Evolutionary conservation across 106 monocot species (phyloP), one percentile per base, ranked within the genome.

Genomic region (Hemerocallis citrina): DNA sequence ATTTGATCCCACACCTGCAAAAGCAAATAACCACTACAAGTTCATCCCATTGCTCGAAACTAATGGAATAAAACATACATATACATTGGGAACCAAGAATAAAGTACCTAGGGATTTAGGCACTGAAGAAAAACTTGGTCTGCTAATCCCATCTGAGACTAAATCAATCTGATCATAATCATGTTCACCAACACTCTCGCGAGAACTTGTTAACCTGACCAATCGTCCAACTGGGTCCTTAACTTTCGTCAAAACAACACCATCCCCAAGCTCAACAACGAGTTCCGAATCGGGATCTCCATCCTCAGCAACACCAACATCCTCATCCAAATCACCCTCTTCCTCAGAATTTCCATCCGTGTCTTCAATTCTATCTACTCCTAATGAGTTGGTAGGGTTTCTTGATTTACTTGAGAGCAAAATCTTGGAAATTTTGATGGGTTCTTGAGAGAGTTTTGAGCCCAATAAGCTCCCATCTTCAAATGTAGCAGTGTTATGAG

Each of bases 231-330:
- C 19, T 48, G 58, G 50, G 21, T 68, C 63, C 25, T 55, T 45
- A 32, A 29, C 19, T n/a, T 77, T 69, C 52, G 60, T 61, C 22
- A 81, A 35, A 7, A 34, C 23, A 12, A 34, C 6, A 46, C 54
- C 64, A 41, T 63, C 42, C 23, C 43, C 62, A 20, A 68, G 21
- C 4, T 54, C 52, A 47, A 57, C 45, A 13, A 23, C 68, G 37
- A 66, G 62, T 22, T 76, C 74, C 8, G 32, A 42, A 62, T 80
- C 66, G 44, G 40, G 37, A 23, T 69, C 52, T 34, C n/a, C 80
- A 63, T 70, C 72, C 32, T 77, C 80, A 34, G 34, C 48, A 16
- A 67, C 2, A 44, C 61, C 62, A 45, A 61, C 23, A 43, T 55
- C 57, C 63, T 73, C 60, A 41, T 50, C 38, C 11, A 14, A 5